Percentiles rank a stretch among this genome's conserved stretches.
These are phyloP conservation scores for Vitis cinerea DNA, from an alignment of 164 flowering plant species.

Conservation along the genomic window DNA sequence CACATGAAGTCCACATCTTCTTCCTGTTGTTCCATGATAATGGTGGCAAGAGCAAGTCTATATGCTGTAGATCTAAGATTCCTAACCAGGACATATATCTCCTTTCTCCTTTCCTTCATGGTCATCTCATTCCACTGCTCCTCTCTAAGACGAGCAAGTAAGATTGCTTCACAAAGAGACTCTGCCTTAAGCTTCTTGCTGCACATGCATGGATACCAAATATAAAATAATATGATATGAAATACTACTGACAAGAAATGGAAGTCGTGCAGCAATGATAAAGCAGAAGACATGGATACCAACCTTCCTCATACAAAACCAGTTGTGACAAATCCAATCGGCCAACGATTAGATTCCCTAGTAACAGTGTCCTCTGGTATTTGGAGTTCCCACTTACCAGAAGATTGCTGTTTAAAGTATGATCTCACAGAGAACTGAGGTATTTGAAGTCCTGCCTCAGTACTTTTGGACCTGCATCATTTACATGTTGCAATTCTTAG, in stretches of 20 bases:
- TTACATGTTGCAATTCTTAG: no score
- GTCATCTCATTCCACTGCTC: conserved; percentile 69
- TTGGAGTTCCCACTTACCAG: conserved; percentile 65
- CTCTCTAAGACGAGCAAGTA: conserved; percentile 57
- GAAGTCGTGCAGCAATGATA: background rate
- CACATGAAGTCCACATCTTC: conserved; percentile 52
- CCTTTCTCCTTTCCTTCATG: conserved; percentile 39
- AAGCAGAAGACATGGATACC: conserved; percentile 7
- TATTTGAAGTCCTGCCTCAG: conserved; percentile 46
- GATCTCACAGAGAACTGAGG: conserved; percentile 42
- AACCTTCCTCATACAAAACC: conserved; percentile 93
- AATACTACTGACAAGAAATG: background rate
- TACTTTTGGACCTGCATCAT: conserved; percentile 30
- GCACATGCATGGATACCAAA: conserved; percentile 19
- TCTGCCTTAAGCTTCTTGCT: conserved; percentile 66
- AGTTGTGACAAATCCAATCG: conserved; percentile 85
- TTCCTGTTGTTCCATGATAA: conserved; percentile 64
- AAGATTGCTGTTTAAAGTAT: conserved; percentile 48
- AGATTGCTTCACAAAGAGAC: conserved; percentile 63
- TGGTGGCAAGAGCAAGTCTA: conserved; percentile 71
- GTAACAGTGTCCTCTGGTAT: conserved; percentile 47
- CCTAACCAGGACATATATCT: conserved; percentile 75
- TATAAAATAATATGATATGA: background rate
- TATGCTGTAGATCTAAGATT: conserved; percentile 77
- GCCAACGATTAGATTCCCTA: conserved; percentile 54